A percentile compares a stretch with the other conserved stretches of the same genome.
Evolutionary conservation across 2,329 filamentous ascomycete genomes (phyloP).

Genomic region (Sordariomycetes sp.): DNA sequence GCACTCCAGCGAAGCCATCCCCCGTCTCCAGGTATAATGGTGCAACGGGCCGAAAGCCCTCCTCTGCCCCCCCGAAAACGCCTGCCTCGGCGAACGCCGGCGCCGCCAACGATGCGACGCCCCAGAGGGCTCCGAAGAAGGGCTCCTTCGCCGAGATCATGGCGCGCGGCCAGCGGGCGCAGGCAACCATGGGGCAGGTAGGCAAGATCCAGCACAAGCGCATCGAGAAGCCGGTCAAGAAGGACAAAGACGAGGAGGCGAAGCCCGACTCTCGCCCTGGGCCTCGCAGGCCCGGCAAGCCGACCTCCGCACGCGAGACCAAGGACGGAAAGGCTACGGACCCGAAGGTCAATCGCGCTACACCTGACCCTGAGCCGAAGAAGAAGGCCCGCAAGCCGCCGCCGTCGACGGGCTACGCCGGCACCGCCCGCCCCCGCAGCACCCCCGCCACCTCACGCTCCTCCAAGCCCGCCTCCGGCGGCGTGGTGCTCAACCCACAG

Average conservation of each 20-base stretch:
- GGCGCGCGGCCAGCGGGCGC: conserved; percentile 58
- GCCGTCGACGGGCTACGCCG: conserved; percentile 53
- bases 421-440: conserved; percentile 50
- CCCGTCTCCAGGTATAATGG: conserved; percentile 7
- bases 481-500: conserved; percentile 24
- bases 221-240: conserved; percentile 50
- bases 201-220: conserved; percentile 68
- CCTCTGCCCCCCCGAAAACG: conserved; percentile 5
- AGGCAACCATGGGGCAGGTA: conserved; percentile 48
- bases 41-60: conserved; percentile 2
- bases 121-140: conserved; percentile 50
- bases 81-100: conserved; percentile 15
- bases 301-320: not conserved
- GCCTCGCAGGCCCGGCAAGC: conserved; percentile 1
- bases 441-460: conserved; percentile 20
- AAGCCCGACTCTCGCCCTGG: conserved; percentile 12
- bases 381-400: conserved; percentile 52
- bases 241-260: conserved; percentile 42
- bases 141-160: conserved; percentile 67
- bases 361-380: conserved; percentile 24
- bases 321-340: not conserved
- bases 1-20: not conserved
- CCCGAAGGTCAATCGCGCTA: not conserved
- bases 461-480: conserved; percentile 23
- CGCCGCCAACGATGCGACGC: conserved; percentile 28